Percentiles rank a stretch among this genome's conserved stretches.
Conservation (phyloP, 805 yeast species). For the Lachancea waltii region DNA sequence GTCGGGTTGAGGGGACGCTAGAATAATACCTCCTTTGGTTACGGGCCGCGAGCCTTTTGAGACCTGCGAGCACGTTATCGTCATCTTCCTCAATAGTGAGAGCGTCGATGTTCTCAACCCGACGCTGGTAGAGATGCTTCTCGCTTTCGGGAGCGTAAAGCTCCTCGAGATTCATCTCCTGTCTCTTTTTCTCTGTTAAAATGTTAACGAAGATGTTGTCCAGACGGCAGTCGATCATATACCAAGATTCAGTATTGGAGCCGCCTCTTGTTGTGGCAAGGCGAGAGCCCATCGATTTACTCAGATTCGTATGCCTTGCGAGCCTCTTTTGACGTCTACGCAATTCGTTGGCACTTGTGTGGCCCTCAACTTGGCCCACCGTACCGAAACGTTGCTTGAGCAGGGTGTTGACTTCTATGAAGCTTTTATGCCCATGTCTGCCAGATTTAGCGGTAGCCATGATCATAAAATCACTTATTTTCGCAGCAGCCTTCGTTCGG, state of each 20-base stretch:
- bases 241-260: constrained; percentile 72
- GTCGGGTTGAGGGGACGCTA: constrained; percentile 11
- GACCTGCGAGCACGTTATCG: constrained; percentile 25
- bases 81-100: constrained; percentile 10
- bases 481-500: constrained; percentile 33
- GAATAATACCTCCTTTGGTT: constrained; percentile 25
- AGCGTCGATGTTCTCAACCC: background rate
- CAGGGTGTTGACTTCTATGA: constrained; percentile 47
- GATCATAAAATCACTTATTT: constrained; percentile 43
- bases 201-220: constrained; percentile 67
- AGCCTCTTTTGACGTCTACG: constrained; percentile 47
- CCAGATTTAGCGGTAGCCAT: constrained; percentile 71
- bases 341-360: constrained; percentile 51
- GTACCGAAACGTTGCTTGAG: constrained; percentile 47
- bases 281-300: constrained; percentile 45
- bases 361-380: constrained; percentile 62
- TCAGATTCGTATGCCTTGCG: constrained; percentile 47
- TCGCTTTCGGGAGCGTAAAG: constrained; percentile 51
- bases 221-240: constrained; percentile 61
- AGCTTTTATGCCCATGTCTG: constrained; percentile 68
- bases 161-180: constrained; percentile 61
- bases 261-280: constrained; percentile 48
- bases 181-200: constrained; percentile 62
- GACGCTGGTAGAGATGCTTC: constrained; percentile 17
- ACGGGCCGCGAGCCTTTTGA: constrained; percentile 22